Evolutionary conservation across 2,329 filamentous ascomycete genomes (phyloP).

Genomic region (Colletotrichum sp.): DNA sequence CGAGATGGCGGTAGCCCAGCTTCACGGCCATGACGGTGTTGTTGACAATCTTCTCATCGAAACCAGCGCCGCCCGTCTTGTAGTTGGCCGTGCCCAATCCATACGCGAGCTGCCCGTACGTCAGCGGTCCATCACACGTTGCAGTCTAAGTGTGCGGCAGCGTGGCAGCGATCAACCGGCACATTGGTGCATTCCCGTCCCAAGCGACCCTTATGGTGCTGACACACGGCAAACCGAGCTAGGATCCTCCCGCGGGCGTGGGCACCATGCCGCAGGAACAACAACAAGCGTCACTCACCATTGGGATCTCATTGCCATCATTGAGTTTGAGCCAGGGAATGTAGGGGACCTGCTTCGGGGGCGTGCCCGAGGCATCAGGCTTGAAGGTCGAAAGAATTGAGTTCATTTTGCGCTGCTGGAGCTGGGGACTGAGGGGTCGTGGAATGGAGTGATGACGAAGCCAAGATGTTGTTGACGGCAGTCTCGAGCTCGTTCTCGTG

Average conservation of each 20-base stretch:
- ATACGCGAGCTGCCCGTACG: slow-evolving; percentile 64
- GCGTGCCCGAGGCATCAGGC: slow-evolving; percentile 41
- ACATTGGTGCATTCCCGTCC: not conserved
- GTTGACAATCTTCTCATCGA: slow-evolving; percentile 60
- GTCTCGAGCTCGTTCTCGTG: not conserved
- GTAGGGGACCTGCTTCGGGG: slow-evolving; percentile 44
- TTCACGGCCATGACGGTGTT: slow-evolving; percentile 67
- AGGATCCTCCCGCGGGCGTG: not conserved
- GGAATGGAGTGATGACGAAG: not conserved
- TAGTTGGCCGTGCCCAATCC: slow-evolving; percentile 73
- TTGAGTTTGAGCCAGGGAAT: slow-evolving; percentile 72
- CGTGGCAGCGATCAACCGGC: not conserved
- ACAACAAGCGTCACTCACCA: slow-evolving; percentile 49
- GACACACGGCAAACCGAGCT: not conserved
- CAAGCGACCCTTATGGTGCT: not conserved
- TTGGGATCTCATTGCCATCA: slow-evolving; percentile 75
- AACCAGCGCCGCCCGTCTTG: slow-evolving; percentile 56
- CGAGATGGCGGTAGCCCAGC: slow-evolving; percentile 74
- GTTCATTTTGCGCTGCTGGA: slow-evolving; percentile 39
- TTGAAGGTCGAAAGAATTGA: slow-evolving; percentile 44
- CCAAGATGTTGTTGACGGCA: not conserved
- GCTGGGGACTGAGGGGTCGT: not conserved
- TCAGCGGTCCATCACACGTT: not conserved
- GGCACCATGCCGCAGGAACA: not conserved
- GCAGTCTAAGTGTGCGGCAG: not conserved